A percentile compares a stretch with the other conserved stretches of the same genome.
phyloP scores from a whole-genome alignment of 2,329 filamentous ascomycete species.

The Ascosphaera apis region DNA sequence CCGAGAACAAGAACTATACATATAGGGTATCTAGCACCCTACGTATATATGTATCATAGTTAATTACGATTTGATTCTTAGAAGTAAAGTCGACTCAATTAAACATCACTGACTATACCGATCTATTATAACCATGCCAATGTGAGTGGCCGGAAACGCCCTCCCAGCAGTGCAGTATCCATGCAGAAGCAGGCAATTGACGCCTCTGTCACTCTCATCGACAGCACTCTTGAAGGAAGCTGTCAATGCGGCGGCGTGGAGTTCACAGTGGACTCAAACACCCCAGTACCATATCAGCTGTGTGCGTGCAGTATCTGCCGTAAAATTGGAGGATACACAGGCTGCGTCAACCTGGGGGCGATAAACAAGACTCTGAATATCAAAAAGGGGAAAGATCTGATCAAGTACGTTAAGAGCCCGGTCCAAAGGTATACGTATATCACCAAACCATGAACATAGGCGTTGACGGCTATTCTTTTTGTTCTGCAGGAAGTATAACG shows the following conservation, averaged over 20 bases:
- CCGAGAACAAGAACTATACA: no score
- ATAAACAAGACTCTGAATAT: constrained; percentile 21
- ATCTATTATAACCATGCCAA: not conserved
- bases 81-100: no score
- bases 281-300: constrained; percentile 25
- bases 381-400: constrained; percentile 19
- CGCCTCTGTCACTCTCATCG: no score
- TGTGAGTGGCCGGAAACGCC: not conserved
- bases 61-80: no score
- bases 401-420: constrained; percentile 16
- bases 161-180: not conserved
- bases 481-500: constrained; percentile 20
- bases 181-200: constrained; percentile 6
- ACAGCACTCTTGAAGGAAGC: constrained; percentile 24
- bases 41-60: no score
- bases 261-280: constrained; percentile 23
- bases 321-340: constrained; percentile 22
- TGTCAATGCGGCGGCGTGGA: constrained; percentile 27
- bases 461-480: constrained; percentile 2
- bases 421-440: no score
- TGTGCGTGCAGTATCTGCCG: constrained; percentile 28
- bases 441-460: no score
- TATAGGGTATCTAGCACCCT: no score
- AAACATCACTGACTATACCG: not conserved
- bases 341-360: constrained; percentile 24